Conservation (phyloP, 805 yeast species). For the Ogataea trehaloabstinens region DNA sequence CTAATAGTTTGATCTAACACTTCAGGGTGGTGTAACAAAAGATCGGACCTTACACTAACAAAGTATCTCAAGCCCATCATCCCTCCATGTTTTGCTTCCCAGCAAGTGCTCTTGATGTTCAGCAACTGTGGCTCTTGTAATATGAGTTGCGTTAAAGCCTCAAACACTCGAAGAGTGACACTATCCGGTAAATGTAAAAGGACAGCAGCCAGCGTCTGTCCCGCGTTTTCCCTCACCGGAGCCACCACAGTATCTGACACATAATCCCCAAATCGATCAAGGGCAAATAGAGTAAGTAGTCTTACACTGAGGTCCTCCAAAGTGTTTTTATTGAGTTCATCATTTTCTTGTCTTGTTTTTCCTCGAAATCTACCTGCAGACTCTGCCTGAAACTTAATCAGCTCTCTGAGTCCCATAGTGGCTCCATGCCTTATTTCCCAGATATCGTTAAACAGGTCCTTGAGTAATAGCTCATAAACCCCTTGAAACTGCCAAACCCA, state of each 20-base stretch:
- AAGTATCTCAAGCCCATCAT: constrained; percentile 89
- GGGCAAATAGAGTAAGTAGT: constrained; percentile 78
- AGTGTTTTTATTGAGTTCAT: constrained; percentile 59
- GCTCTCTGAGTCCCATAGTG: constrained; percentile 85
- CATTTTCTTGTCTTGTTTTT: constrained; percentile 59
- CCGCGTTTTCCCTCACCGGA: constrained; percentile 95
- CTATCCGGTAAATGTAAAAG: constrained; percentile 67
- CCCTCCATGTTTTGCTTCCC: constrained; percentile 99
- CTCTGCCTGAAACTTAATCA: constrained; percentile 74
- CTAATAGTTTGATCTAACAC: constrained; percentile 69
- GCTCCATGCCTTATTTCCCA: constrained; percentile 99
- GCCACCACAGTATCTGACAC: constrained; percentile 97
- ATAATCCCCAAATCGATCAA: constrained; percentile 95
- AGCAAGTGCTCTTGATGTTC: constrained; percentile 54
- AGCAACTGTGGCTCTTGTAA: constrained; percentile 52
- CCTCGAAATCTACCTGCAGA: constrained; percentile 83
- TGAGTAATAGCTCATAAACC: constrained; percentile 74
- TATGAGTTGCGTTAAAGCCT: constrained; percentile 64
- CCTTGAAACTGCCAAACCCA: constrained; percentile 95
- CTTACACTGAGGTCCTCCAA: constrained; percentile 88
- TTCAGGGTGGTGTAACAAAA: constrained; percentile 58
- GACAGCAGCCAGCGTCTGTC: constrained; percentile 89
- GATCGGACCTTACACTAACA: constrained; percentile 82
- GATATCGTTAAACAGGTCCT: constrained; percentile 74
- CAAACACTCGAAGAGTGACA: constrained; percentile 59